These are phyloP conservation scores for Trichophyton verrucosum DNA, from an alignment of 2,329 filamentous ascomycete genomes.

Conservation along the genomic window DNA sequence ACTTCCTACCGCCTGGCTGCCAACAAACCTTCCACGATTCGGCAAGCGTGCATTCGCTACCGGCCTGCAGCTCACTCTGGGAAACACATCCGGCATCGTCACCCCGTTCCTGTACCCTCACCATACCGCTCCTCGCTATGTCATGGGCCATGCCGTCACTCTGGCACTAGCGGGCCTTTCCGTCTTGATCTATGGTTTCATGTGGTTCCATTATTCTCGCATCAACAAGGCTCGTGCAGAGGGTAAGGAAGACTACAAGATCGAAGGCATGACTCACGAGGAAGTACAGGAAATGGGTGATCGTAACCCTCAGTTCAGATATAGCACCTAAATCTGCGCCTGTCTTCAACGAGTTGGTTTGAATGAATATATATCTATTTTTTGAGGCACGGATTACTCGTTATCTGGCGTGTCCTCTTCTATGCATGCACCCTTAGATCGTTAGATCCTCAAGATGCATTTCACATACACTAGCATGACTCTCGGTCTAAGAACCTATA, in stretches of 20 bases:
- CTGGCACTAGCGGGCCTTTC: conserved; percentile 47
- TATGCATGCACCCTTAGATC: too few relatives aligned
- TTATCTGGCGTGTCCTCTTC: too few relatives aligned
- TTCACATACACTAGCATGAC: too few relatives aligned
- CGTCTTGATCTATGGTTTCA: conserved; percentile 40
- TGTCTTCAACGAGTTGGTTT: too few relatives aligned
- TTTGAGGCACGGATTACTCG: too few relatives aligned
- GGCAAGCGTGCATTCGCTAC: conserved; percentile 63
- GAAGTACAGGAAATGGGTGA: conserved; percentile 34
- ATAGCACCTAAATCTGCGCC: conserved; percentile 21
- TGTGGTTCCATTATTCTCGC: conserved; percentile 43
- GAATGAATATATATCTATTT: too few relatives aligned
- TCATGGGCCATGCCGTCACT: conserved; percentile 50
- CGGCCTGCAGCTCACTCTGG: conserved; percentile 57
- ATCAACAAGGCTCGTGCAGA: conserved; percentile 35
- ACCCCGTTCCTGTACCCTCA: conserved; percentile 46
- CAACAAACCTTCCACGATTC: conserved; percentile 60
- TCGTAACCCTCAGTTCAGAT: conserved; percentile 30
- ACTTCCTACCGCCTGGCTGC: conserved; percentile 44
- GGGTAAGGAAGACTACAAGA: conserved; percentile 29
- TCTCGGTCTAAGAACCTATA: too few relatives aligned
- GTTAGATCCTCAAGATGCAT: too few relatives aligned
- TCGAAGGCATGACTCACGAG: conserved; percentile 29
- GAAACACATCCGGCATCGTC: conserved; percentile 62
- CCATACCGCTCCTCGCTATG: conserved; percentile 44